phyloP scores from a whole-genome alignment of 2,329 filamentous ascomycete genomes.

The Cytospora piceae region DNA sequence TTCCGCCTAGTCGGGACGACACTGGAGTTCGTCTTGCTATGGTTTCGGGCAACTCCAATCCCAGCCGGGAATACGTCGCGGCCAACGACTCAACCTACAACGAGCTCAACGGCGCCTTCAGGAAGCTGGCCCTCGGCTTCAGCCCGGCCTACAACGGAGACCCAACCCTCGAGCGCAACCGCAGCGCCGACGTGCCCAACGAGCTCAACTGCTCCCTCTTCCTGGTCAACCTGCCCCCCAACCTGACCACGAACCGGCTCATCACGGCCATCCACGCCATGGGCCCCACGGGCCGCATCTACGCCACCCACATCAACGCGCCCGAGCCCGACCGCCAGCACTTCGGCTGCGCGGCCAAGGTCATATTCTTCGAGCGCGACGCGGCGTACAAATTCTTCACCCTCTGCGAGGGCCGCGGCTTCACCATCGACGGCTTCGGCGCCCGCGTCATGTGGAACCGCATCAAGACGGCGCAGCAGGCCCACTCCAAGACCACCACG shows the following conservation, averaged over 20 bases:
- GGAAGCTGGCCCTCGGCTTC: conserved; percentile 34
- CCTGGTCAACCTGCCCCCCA: conserved; percentile 54
- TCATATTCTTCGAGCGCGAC: conserved; percentile 51
- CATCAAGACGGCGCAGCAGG: conserved; percentile 45
- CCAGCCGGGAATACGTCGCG: neutral
- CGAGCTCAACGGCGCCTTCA: neutral
- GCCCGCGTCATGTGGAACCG: conserved; percentile 52
- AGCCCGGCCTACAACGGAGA: conserved; percentile 47
- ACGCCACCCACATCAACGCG: conserved; percentile 55
- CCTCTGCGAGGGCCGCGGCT: conserved; percentile 35
- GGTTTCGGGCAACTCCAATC: neutral
- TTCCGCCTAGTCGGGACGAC: neutral
- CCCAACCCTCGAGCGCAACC: conserved; percentile 42
- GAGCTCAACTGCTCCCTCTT: conserved; percentile 55
- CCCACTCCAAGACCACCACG: conserved; percentile 39
- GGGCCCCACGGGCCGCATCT: conserved; percentile 56
- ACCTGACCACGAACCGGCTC: conserved; percentile 48
- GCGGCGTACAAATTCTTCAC: conserved; percentile 43
- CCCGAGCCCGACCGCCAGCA: conserved; percentile 44
- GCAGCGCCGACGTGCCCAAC: conserved; percentile 45
- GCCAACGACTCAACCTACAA: neutral
- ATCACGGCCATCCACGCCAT: conserved; percentile 48
- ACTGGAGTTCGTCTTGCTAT: neutral
- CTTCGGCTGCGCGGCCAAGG: conserved; percentile 49
- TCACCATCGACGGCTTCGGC: conserved; percentile 42